Evolutionary conservation across 192 early-diverging fungal genomes (phyloP).

Genomic region (Haplosporangium gracile): DNA sequence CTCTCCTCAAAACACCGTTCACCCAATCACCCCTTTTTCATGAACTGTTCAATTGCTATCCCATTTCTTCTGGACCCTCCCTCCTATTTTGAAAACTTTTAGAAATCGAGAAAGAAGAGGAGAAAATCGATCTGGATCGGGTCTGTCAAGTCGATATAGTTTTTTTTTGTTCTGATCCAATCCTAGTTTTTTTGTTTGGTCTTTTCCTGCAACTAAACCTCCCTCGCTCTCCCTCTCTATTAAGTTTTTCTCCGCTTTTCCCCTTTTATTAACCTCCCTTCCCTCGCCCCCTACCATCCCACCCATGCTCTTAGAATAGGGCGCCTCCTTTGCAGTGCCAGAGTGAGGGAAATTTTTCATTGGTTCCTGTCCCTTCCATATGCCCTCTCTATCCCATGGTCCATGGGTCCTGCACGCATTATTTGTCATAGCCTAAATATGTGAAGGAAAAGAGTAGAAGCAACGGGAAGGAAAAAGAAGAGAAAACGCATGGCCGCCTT

Average conservation of each 20-base stretch:
- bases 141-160: not conserved
- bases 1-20: not conserved
- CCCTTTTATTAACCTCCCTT: too few species aligned
- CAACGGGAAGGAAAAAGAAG: not conserved
- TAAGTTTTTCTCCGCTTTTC: not conserved
- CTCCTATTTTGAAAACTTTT: not conserved
- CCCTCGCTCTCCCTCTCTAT: not conserved
- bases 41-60: not conserved
- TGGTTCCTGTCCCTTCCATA: not conserved
- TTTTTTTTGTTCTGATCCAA: not conserved
- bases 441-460: not conserved
- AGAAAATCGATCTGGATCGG: constrained; percentile 4
- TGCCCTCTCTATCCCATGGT: not conserved
- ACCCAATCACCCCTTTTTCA: not conserved
- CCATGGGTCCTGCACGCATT: too few species aligned
- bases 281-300: not conserved
- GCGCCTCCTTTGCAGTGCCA: not conserved
- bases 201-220: not conserved
- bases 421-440: not conserved
- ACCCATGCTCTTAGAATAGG: not conserved
- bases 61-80: not conserved
- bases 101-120: not conserved
- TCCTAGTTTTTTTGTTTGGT: not conserved
- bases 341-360: not conserved
- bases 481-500: constrained; percentile 1